Base-by-base conservation (phyloP, 495 filamentous ascomycete species). In the Echria macrotheca region DNA sequence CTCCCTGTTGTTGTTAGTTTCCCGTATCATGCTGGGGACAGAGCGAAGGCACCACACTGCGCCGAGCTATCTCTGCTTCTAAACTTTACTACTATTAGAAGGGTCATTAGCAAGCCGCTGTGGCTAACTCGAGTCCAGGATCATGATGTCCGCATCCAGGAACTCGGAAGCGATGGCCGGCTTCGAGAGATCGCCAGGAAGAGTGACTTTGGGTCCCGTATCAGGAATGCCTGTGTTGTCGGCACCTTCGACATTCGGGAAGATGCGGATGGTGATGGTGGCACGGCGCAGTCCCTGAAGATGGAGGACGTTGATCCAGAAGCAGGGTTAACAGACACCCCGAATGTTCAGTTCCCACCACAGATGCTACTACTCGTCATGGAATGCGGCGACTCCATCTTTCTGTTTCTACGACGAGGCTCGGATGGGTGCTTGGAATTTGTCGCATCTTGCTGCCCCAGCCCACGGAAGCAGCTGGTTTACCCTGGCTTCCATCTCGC, bases 291-390 rank as follows among this genome's bases (percentile, higher is more conserved):
- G 2, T 39, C 67, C 46, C 70, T 67, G 37, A 32, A 39, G 12
- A 65, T 71, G 28, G 67, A 68, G 29, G 56, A 54, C 23, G 59
- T 67, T 4, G 4, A 28, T 51, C 60, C 26, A 22, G 49, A 47
- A 28, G 57, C 89, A 1, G n/a, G n/a, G n/a, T n/a, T n/a, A n/a
- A n/a, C n/a, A n/a, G n/a, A n/a, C n/a, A n/a, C n/a, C n/a, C n/a
- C n/a, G n/a, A n/a, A n/a, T n/a, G n/a, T n/a, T n/a, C n/a, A n/a
- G n/a, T n/a, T n/a, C n/a, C 87, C 91, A 7, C 83, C 87, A 40
- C 87, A 97, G 55, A 69, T 91, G 25, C 69, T 96, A 24, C 71
- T 87, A 4, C 66, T 96, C 15, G 81, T 82, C 3, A 69, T 95
- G 28, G 80, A 83, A 36, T 77, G 74, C 17, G 82, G 79, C 19